Conservation (phyloP, 1,284 basidiomycete species). For the Ganoderma lucidum region DNA sequence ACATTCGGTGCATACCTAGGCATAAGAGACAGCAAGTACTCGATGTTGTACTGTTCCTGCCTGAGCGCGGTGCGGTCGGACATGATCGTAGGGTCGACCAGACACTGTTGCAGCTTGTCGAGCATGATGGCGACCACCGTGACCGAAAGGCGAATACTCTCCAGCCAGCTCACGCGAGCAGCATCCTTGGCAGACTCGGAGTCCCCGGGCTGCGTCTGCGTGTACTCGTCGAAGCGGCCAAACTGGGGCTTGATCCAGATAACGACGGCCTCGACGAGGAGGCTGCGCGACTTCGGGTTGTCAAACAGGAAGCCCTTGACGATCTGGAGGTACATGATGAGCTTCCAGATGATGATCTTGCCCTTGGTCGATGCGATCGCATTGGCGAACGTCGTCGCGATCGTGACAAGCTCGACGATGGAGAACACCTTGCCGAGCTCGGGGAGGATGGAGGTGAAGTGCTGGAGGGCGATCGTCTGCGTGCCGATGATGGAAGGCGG, state of each 20-base stretch:
- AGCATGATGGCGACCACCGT: constrained; percentile 91
- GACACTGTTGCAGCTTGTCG: constrained; percentile 86
- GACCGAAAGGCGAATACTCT: constrained; percentile 86
- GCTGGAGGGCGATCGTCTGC: constrained; percentile 92
- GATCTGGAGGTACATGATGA: constrained; percentile 93
- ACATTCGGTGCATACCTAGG: constrained; percentile 65
- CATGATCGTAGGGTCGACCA: constrained; percentile 73
- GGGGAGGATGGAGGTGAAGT: constrained; percentile 93
- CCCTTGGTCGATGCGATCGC: constrained; percentile 84
- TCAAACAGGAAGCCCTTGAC: constrained; percentile 91
- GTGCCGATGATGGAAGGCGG: constrained; percentile 93
- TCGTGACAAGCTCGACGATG: constrained; percentile 83
- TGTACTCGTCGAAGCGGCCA: constrained; percentile 88
- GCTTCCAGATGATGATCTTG: constrained; percentile 91
- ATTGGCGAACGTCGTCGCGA: constrained; percentile 89
- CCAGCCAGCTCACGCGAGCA: constrained; percentile 89
- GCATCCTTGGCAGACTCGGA: constrained; percentile 72
- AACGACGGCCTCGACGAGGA: constrained; percentile 89
- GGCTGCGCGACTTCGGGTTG: constrained; percentile 77
- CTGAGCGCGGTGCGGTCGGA: constrained; percentile 67
- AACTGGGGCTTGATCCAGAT: constrained; percentile 96
- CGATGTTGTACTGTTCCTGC: constrained; percentile 94
- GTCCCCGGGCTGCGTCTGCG: constrained; percentile 68
- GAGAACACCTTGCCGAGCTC: constrained; percentile 85
- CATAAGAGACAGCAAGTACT: constrained; percentile 86